Evolutionary conservation across 164 flowering plant species (phyloP), one percentile per base, ranked within the genome.

Genomic region (Annona cherimola): DNA sequence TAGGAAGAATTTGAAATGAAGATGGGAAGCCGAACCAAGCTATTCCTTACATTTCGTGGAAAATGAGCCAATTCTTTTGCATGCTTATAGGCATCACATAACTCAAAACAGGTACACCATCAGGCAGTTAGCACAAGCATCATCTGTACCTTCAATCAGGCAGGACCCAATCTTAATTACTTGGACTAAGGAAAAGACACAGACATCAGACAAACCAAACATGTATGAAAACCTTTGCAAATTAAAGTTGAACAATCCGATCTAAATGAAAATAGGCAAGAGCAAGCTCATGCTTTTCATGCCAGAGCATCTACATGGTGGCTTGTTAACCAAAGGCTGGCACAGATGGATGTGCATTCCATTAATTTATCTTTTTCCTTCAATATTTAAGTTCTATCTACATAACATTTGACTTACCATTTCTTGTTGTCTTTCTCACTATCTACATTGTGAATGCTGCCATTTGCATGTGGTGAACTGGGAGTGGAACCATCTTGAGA

Each of bases 401-500:
- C 63, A 61, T 4, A n/a, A 61, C 14, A 11, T 50, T 50, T 11
- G 26, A 72, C 86, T 81, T 76, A 85, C 89, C 79, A 84, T 46
- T 77, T 76, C 46, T 83, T 82, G 46, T 43, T 55, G 69, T 72
- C 82, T 75, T 46, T n/a, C 20, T 78, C 73, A 0, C 43, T 65
- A 14, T 79, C 85, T 67, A 75, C 78, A 55, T 81, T 82, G 75
- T 81, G 74, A 50, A 44, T 65, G 50, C 20, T 63, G 42, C 82
- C 86, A 74, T 86, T 87, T 44, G 55, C 79, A 73, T 78, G 78
- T 41, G 68, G 46, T 63, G 83, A 62, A 67, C 39, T 3, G 45
- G 83, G 54, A 20, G 20, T 42, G 45, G 88, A 77, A 76, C 77
- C 74, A 20, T 86, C 94, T 68, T 86, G 92, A 55, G 45, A 3